These are phyloP conservation scores for Aspergillus sclerotialis DNA, from an alignment of 2,329 filamentous ascomycete species.

Conservation along the genomic window DNA sequence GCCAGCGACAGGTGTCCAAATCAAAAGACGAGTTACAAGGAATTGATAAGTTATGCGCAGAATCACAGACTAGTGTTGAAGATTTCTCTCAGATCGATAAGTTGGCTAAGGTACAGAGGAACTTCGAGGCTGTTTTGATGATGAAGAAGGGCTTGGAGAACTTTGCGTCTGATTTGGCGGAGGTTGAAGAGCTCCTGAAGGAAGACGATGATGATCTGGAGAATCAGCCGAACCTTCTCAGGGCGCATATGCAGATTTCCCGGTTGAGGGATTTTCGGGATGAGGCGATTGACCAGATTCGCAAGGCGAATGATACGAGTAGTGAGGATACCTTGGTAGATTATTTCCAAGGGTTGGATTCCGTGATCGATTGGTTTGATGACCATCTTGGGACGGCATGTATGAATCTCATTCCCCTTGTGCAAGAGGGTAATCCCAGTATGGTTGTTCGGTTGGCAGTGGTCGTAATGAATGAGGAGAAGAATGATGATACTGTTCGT, in stretches of 20 bases:
- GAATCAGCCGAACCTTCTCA: conserved; percentile 84
- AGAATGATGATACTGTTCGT: conserved; percentile 84
- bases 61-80: conserved; percentile 94
- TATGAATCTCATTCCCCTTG: conserved; percentile 79
- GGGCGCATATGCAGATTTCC: conserved; percentile 86
- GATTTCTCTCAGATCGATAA: conserved; percentile 83
- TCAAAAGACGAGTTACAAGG: conserved; percentile 99
- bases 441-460: conserved; percentile 87
- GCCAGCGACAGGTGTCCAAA: conserved; percentile 81
- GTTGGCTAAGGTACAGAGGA: conserved; percentile 59
- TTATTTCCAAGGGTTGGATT: conserved; percentile 80
- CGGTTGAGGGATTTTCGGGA: conserved; percentile 89
- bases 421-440: conserved; percentile 78
- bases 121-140: conserved; percentile 87
- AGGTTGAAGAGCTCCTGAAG: conserved; percentile 69
- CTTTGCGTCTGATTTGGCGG: conserved; percentile 70
- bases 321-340: conserved; percentile 79
- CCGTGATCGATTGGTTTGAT: conserved; percentile 89
- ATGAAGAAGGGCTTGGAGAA: conserved; percentile 88
- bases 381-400: conserved; percentile 86
- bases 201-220: conserved; percentile 81
- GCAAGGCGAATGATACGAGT: conserved; percentile 63
- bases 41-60: conserved; percentile 94
- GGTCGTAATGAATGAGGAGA: conserved; percentile 92
- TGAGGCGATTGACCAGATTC: conserved; percentile 94